phyloP scores from a whole-genome alignment of 2,329 filamentous ascomycete species.

The Sphaerostilbella broomeana region DNA sequence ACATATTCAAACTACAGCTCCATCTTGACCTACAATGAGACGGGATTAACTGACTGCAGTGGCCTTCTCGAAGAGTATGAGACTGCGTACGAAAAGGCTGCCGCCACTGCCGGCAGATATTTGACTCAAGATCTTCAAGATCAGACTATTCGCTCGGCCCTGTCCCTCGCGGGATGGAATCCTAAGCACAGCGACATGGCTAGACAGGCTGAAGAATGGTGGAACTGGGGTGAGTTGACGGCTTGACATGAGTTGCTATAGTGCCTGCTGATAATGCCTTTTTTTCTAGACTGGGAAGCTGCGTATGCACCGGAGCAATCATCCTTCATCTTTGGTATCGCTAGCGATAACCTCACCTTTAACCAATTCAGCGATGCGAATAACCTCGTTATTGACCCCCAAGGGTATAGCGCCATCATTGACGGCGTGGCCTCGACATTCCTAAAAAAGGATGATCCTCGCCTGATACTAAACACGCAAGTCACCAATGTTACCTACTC shows the following conservation, averaged over 20 bases:
- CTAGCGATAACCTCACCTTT: slow-evolving; percentile 54
- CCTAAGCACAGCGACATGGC: slow-evolving; percentile 46
- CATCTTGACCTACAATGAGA: slow-evolving; percentile 54
- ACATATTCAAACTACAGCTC: slow-evolving; percentile 52
- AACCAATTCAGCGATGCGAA: slow-evolving; percentile 56
- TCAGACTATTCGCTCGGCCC: slow-evolving; percentile 49
- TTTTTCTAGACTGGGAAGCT: slow-evolving; percentile 50
- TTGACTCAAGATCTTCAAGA: slow-evolving; percentile 56
- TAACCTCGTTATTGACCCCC: slow-evolving; percentile 54
- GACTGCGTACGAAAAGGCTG: slow-evolving; percentile 36
- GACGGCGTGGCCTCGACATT: slow-evolving; percentile 52
- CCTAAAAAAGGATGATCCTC: slow-evolving; percentile 45
- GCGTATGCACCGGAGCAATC: slow-evolving; percentile 49
- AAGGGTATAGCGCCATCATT: slow-evolving; percentile 55
- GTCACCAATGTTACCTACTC: slow-evolving; percentile 50
- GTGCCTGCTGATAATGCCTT: too few species aligned
- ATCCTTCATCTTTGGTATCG: slow-evolving; percentile 48
- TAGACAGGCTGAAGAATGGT: slow-evolving; percentile 56
- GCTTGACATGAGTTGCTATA: too few species aligned
- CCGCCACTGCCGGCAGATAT: slow-evolving; percentile 50
- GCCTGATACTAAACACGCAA: slow-evolving; percentile 52
- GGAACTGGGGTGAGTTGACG: slow-evolving; percentile 33
- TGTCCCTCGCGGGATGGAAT: slow-evolving; percentile 57
- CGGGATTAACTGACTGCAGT: slow-evolving; percentile 45
- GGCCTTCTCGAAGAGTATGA: slow-evolving; percentile 45